Base-by-base conservation (phyloP, 164 flowering plant genomes). In the Annona squamosa region DNA sequence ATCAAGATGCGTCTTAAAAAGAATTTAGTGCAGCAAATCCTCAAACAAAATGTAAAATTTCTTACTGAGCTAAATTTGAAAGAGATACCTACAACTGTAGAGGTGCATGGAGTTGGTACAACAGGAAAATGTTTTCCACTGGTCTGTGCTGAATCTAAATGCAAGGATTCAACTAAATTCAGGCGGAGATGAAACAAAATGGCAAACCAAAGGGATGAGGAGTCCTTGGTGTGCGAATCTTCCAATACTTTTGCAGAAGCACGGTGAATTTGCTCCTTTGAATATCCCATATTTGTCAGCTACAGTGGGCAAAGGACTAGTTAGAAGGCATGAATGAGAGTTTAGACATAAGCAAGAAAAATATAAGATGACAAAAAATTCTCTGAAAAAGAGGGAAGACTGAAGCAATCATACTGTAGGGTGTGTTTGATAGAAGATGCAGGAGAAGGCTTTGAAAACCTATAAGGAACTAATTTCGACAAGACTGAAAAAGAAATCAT, bases 181-280 rank as follows among this genome's bases (percentile, higher is more conserved):
- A 88, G 86, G 72, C 73, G 79, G 63, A 85, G 89, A 75, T 75
- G 82, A 78, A 85, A 82, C 18, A 87, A 68, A 78, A 85, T 82
- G 52, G 87, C 79, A 43, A 84, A 85, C 84, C 89, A 84, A 19
- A 88, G 80, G 4, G 89, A 84, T 46, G 90, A 81, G 16, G 77
- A 61, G 16, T 82, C 86, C 79, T 84, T 78, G 65, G 73, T 64
- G 12, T 37, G 71, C 44, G 82, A 78, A 71, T 72, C 72, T 79
- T 82, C 80, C 65, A 86, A 78, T 63, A 84, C 85, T 75, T 89
- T 84, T 59, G 66, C 26, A 68, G 76, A 86, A 72, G 88, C 90
- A 74, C 19, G 48, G 41, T 76, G 65, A 77, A 84, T 79, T 77
- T 87, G 79, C n/a, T 88, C 86, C 78, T 76, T 81, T 41, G 90